These are phyloP conservation scores for Silybum marianum DNA, from an alignment of 129 eudicot genomes.

Conservation along the genomic window DNA sequence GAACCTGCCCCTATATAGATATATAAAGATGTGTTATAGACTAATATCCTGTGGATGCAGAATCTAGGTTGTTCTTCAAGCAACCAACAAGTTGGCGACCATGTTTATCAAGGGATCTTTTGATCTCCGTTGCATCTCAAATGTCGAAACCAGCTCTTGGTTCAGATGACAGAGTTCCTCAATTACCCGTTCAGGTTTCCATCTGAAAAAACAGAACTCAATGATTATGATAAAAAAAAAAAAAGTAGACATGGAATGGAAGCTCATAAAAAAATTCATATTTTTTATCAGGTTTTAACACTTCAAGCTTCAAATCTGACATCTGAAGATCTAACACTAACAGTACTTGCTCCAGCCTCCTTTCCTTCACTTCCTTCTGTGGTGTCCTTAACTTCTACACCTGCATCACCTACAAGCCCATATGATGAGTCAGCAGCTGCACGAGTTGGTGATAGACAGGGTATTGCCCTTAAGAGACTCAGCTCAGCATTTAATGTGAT, in stretches of 20 bases:
- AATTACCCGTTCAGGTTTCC: slow-evolving; percentile 91
- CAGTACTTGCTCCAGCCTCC: slow-evolving; percentile 95
- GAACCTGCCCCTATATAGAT: background rate
- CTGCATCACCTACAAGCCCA: slow-evolving; percentile 63
- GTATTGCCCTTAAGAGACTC: slow-evolving; percentile 27
- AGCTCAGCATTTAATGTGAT: slow-evolving; percentile 30
- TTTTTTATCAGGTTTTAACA: slow-evolving; percentile 71
- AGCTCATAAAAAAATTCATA: background rate
- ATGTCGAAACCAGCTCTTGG: slow-evolving; percentile 70
- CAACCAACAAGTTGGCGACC: slow-evolving; percentile 97
- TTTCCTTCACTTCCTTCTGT: slow-evolving; percentile 71
- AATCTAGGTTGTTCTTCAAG: slow-evolving; percentile 93
- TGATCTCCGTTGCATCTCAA: slow-evolving; percentile 96
- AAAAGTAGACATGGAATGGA: background rate
- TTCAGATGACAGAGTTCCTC: slow-evolving; percentile 58
- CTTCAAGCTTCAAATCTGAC: slow-evolving; percentile 98
- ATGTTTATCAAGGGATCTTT: slow-evolving; percentile 74
- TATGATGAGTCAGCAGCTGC: slow-evolving; percentile 28
- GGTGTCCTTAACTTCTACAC: slow-evolving; percentile 69
- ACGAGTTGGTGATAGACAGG: slow-evolving; percentile 31
- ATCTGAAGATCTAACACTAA: slow-evolving; percentile 78
- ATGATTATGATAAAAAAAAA: background rate
- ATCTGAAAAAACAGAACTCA: background rate
- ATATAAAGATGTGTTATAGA: background rate
- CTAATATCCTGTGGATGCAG: slow-evolving; percentile 42